Evolutionary conservation across 1,284 basidiomycete species (phyloP).

Genomic region (Mycena sp.): DNA sequence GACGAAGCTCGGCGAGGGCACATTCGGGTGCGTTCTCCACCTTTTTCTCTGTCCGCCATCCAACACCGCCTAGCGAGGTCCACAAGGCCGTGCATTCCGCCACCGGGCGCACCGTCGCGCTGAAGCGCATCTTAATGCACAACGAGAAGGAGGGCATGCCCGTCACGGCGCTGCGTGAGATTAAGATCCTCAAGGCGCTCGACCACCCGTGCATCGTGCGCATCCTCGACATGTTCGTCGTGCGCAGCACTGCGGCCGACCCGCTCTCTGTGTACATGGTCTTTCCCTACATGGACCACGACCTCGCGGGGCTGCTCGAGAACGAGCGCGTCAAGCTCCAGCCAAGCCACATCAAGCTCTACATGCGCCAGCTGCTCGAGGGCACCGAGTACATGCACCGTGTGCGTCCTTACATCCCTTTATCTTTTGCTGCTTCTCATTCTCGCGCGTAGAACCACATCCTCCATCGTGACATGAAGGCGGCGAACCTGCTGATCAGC

Average conservation of each 20-base stretch:
- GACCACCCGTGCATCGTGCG: conserved; percentile 89
- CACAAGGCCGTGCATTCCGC: conserved; percentile 82
- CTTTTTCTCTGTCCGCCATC: neutral
- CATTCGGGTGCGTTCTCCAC: conserved; percentile 80
- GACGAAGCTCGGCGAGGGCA: conserved; percentile 93
- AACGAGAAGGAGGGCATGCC: conserved; percentile 97
- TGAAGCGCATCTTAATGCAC: conserved; percentile 97
- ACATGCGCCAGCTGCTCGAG: conserved; percentile 94
- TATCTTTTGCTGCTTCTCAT: conserved; percentile 11
- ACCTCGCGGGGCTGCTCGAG: conserved; percentile 93
- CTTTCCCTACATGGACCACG: conserved; percentile 99
- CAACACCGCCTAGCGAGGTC: conserved; percentile 70
- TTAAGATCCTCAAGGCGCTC: conserved; percentile 94
- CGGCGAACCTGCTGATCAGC: conserved; percentile 95
- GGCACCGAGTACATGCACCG: conserved; percentile 96
- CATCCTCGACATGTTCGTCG: conserved; percentile 92
- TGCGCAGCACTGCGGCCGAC: conserved; percentile 72
- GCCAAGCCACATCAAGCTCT: conserved; percentile 92
- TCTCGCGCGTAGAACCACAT: conserved; percentile 80
- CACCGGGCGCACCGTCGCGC: conserved; percentile 78
- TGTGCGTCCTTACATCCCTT: conserved; percentile 55
- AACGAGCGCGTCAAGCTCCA: conserved; percentile 86
- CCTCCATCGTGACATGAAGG: conserved; percentile 98
- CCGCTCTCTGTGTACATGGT: conserved; percentile 96
- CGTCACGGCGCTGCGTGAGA: conserved; percentile 97